A percentile compares a stretch with the other conserved stretches of the same genome.
Evolutionary conservation across 202 grass and related monocot species (phyloP).

Genomic region (Digitaria exilis): DNA sequence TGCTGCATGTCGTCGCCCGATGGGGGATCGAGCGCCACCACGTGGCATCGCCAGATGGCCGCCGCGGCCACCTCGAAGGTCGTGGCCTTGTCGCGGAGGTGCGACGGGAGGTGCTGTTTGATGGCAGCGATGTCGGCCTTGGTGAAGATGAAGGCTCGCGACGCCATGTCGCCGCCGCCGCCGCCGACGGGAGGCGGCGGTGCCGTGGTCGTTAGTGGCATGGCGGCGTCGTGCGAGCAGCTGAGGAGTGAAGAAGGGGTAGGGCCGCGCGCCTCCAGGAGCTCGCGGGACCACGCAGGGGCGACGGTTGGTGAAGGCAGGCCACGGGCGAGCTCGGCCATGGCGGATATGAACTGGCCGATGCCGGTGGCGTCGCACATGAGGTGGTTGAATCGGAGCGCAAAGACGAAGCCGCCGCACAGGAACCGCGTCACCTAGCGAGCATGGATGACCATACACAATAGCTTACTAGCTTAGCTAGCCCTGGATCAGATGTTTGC

Average conservation of each 20-base stretch:
- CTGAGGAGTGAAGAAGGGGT: slow-evolving; percentile 9
- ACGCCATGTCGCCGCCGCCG: slow-evolving; percentile 43
- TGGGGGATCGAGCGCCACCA: slow-evolving; percentile 19
- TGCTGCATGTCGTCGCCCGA: neutral
- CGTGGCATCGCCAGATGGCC: neutral
- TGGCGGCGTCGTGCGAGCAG: slow-evolving; percentile 21
- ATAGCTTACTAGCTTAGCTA: too few relatives aligned
- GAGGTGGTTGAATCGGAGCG: slow-evolving; percentile 35
- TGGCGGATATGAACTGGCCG: slow-evolving; percentile 39
- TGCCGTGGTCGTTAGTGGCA: neutral
- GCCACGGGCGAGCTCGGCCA: slow-evolving; percentile 32
- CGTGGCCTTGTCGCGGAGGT: slow-evolving; percentile 29
- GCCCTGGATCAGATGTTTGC: too few relatives aligned
- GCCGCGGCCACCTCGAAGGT: slow-evolving; percentile 59
- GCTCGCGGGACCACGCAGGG: slow-evolving; percentile 40
- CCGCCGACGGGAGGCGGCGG: neutral
- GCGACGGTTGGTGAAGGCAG: neutral
- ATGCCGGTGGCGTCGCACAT: slow-evolving; percentile 39
- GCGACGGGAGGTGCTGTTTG: neutral
- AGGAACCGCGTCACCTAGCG: slow-evolving; percentile 44
- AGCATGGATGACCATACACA: too few relatives aligned
- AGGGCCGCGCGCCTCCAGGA: slow-evolving; percentile 28
- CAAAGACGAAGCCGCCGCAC: slow-evolving; percentile 46
- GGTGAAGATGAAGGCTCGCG: slow-evolving; percentile 49
- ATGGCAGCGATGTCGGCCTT: slow-evolving; percentile 26